Evolutionary conservation across 2,329 filamentous ascomycete genomes (phyloP).

Genomic region (Beauveria sp.): DNA sequence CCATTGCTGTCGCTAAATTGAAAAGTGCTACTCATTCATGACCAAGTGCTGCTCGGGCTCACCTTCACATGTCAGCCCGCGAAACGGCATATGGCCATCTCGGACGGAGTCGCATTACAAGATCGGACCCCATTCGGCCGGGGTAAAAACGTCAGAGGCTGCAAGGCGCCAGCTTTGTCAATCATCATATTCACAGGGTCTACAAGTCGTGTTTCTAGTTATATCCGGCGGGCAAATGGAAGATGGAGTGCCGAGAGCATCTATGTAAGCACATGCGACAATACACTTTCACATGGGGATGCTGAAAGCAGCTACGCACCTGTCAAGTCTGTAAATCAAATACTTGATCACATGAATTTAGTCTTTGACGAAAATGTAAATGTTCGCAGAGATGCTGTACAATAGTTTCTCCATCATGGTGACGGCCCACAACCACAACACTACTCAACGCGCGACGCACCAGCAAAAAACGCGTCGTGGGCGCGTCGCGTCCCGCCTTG

Average conservation of each 20-base stretch:
- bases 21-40: too few relatives aligned
- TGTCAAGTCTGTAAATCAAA: neutral
- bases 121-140: neutral
- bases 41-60: neutral
- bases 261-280: neutral
- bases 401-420: too few relatives aligned
- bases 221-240: neutral
- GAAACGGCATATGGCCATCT: neutral
- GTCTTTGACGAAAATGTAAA: neutral
- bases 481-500: slow-evolving; percentile 4
- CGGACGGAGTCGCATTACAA: neutral
- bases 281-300: neutral
- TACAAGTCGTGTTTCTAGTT: too few relatives aligned
- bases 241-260: neutral
- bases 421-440: neutral
- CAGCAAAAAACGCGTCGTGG: slow-evolving; percentile 2
- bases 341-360: neutral
- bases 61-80: neutral
- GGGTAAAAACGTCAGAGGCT: neutral
- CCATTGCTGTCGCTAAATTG: neutral
- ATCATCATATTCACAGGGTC: too few relatives aligned
- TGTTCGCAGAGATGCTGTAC: too few relatives aligned
- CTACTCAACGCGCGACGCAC: neutral
- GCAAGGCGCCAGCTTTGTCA: neutral
- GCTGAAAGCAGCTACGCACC: neutral